Base-by-base conservation (phyloP, 2,329 filamentous ascomycete species). In the Pseudocercospora fuligena region DNA sequence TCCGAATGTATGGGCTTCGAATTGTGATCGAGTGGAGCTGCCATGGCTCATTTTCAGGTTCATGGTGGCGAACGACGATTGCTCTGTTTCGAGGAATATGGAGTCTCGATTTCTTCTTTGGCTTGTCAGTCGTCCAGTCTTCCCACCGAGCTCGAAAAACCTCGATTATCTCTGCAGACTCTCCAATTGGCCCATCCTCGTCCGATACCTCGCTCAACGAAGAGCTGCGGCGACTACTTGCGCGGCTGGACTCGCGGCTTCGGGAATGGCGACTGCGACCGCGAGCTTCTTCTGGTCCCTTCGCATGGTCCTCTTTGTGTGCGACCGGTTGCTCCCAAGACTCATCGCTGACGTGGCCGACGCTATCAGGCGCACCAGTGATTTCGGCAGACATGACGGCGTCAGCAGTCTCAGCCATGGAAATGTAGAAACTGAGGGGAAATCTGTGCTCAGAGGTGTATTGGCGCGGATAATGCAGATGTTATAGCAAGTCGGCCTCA, bases 121-220 rank as follows among this genome's bases (percentile, higher is more conserved):
- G 61, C 36, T 63, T 63, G n/a, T 63, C 61, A 14, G 40, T 63
- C 49, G 49, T 63, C 61, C 61, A 63, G 23, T 51, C 53, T 11
- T 53, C 19, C 36, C 61, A 53, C 46, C 61, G 49, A 19, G 56
- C 29, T 12, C 61, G 51, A 23, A 40, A 63, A 16, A 63, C 25
- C 49, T 63, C 61, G 36, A 63, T 47, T 1, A 53, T 27, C 7
- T 51, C 19, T 11, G 61, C 61, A 5, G 16, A 57, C 29, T 63
- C 61, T 14, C 61, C 61, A 2, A 63, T 12, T 25, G 61, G 61
- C 11, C 51, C 49, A 29, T 27, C 23, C 19, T 53, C 21, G 51
- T 63, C 36, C 4, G 58, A 60, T 11, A 21, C 31, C 23, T 60
- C 58, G 36, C 58, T 60, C 23, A 9, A 53, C 1, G 49, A 53